These are phyloP conservation scores for Kwoniella dendrophila DNA, from an alignment of 768 basidiomycete genomes.

Conservation along the genomic window DNA sequence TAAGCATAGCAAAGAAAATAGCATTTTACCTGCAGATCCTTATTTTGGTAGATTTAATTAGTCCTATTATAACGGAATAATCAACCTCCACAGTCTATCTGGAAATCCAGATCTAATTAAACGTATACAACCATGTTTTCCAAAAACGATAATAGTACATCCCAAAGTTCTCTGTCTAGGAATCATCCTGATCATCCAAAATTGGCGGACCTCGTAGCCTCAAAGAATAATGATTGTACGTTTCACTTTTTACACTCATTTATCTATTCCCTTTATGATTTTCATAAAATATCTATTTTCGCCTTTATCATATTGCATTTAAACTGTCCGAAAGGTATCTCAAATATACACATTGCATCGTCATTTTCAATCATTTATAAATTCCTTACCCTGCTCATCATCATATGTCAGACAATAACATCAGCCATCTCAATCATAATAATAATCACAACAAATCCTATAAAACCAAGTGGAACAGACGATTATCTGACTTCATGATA, in stretches of 20 bases:
- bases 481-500: constrained; percentile 24
- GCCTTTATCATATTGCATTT: too few species aligned
- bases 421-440: constrained; percentile 3
- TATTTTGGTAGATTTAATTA: too few species aligned
- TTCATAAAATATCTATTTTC: too few species aligned
- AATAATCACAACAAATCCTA: background rate
- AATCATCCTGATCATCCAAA: constrained; percentile 47
- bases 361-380: background rate
- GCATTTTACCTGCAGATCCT: background rate
- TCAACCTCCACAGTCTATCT: background rate
- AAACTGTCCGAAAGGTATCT: too few species aligned
- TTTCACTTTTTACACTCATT: constrained; percentile 10
- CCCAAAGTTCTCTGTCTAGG: constrained; percentile 26
- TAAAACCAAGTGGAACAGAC: constrained; percentile 14
- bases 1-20: background rate
- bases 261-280: background rate
- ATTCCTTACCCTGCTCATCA: background rate
- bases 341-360: background rate
- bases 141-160: background rate
- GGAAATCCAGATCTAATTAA: background rate
- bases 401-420: constrained; percentile 11
- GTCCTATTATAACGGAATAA: too few species aligned
- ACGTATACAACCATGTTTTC: constrained; percentile 1
- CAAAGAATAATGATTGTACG: constrained; percentile 18
- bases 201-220: constrained; percentile 35